phyloP scores from a whole-genome alignment of 495 filamentous ascomycete genomes.

The Evernia prunastri region DNA sequence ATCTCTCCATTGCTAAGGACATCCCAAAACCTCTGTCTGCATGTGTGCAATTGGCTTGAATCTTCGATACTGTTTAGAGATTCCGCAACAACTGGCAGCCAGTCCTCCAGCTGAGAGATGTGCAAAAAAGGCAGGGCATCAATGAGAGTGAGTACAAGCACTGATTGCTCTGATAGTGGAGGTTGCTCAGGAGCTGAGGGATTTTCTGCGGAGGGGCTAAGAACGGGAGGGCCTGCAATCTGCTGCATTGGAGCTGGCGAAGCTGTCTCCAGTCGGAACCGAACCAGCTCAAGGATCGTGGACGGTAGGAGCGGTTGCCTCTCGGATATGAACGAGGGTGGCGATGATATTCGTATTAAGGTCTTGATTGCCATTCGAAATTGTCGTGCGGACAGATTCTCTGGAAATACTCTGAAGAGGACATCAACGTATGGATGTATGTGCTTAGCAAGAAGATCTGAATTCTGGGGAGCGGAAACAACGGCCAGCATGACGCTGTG shows the following conservation, averaged over 20 bases:
- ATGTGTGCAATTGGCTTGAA: constrained; percentile 53
- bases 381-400: constrained; percentile 75
- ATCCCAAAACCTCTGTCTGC: constrained; percentile 77
- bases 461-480: constrained; percentile 71
- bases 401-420: constrained; percentile 79
- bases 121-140: constrained; percentile 75
- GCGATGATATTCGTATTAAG: constrained; percentile 75
- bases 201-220: constrained; percentile 29
- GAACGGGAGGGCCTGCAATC: background rate
- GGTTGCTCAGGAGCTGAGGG: constrained; percentile 13
- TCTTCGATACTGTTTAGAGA: constrained; percentile 59
- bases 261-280: constrained; percentile 55
- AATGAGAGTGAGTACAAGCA: constrained; percentile 70
- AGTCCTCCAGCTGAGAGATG: constrained; percentile 63
- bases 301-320: constrained; percentile 70
- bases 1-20: constrained; percentile 78
- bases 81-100: constrained; percentile 65
- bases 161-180: constrained; percentile 71
- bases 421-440: constrained; percentile 82
- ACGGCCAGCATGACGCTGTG: constrained; percentile 81
- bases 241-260: constrained; percentile 45
- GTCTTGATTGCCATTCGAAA: constrained; percentile 92
- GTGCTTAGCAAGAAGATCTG: constrained; percentile 60
- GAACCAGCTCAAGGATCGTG: constrained; percentile 72
- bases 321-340: constrained; percentile 66